Evolutionary conservation across 306 rosid genomes (phyloP).

Genomic region (Vigna mungo): DNA sequence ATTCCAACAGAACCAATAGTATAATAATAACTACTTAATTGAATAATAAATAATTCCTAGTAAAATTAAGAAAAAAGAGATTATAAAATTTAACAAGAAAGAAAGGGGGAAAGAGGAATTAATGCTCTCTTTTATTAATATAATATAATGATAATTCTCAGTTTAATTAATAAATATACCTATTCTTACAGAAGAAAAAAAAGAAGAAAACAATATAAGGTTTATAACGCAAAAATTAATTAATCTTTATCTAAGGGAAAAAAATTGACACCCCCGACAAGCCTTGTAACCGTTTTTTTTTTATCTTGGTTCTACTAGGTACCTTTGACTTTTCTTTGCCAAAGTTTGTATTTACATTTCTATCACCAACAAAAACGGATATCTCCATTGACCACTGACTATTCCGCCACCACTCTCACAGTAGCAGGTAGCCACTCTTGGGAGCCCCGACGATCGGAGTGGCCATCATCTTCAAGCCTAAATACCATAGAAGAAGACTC

Average conservation of each 20-base stretch:
- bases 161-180: conserved; percentile 59
- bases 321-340: conserved; percentile 54
- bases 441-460: conserved; percentile 49
- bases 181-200: conserved; percentile 52
- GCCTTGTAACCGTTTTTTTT: conserved; percentile 60
- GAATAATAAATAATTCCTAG: background rate
- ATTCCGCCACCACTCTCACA: conserved; percentile 63
- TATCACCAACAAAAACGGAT: conserved; percentile 48
- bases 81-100: background rate
- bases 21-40: background rate
- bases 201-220: conserved; percentile 42
- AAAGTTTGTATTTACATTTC: conserved; percentile 74
- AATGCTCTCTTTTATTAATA: conserved; percentile 59
- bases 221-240: conserved; percentile 50
- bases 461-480: conserved; percentile 72
- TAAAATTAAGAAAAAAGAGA: background rate
- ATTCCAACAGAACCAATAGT: conserved; percentile 10
- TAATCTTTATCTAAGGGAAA: conserved; percentile 44
- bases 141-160: conserved; percentile 47
- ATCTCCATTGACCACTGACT: conserved; percentile 45
- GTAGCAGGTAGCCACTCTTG: conserved; percentile 68
- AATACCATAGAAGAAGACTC: conserved; percentile 57
- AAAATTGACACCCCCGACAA: conserved; percentile 38
- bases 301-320: conserved; percentile 54
- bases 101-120: conserved; percentile 46